Conservation (phyloP, 352 stramenopile species). For the Elongisporangium prolatum region DNA sequence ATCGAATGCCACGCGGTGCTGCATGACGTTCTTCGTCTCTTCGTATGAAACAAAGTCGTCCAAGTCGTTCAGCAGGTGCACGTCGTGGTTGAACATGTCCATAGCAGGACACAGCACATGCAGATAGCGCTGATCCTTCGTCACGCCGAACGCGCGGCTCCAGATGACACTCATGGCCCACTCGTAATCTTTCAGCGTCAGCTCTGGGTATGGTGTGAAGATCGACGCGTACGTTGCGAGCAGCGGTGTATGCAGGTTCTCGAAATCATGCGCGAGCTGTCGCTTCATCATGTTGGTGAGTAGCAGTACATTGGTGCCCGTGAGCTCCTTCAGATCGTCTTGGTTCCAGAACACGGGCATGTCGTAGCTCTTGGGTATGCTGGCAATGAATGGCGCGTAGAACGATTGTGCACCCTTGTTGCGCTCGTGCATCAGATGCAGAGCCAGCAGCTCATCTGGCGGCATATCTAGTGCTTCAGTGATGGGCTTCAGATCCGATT, state of each 20-base stretch:
- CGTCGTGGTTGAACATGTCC: conserved; percentile 80
- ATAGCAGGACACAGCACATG: conserved; percentile 59
- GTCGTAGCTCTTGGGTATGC: conserved; percentile 47
- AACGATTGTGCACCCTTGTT: conserved; percentile 37
- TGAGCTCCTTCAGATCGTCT: conserved; percentile 33
- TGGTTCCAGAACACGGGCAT: conserved; percentile 55
- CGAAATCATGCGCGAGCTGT: conserved; percentile 54
- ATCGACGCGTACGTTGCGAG: conserved; percentile 37
- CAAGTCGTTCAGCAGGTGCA: conserved; percentile 27
- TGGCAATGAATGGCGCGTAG: conserved; percentile 52
- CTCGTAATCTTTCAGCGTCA: conserved; percentile 53
- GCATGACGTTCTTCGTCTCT: conserved; percentile 34
- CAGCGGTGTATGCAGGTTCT: conserved; percentile 45
- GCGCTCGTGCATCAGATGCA: conserved; percentile 59
- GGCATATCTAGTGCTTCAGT: conserved; percentile 30
- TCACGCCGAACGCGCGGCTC: conserved; percentile 66
- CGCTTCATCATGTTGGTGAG: conserved; percentile 60
- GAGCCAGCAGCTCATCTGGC: conserved; percentile 44
- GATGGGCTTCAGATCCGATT: conserved; percentile 35
- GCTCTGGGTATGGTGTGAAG: conserved; percentile 22
- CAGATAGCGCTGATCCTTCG: conserved; percentile 29
- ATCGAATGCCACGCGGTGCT: conserved; percentile 27
- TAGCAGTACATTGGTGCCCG: conserved; percentile 52
- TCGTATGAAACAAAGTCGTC: conserved; percentile 57
- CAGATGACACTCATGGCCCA: conserved; percentile 78